A percentile compares a stretch with the other conserved stretches of the same genome.
These are phyloP conservation scores for Lactarius akahatsu DNA, from an alignment of 768 basidiomycete species.

Conservation along the genomic window DNA sequence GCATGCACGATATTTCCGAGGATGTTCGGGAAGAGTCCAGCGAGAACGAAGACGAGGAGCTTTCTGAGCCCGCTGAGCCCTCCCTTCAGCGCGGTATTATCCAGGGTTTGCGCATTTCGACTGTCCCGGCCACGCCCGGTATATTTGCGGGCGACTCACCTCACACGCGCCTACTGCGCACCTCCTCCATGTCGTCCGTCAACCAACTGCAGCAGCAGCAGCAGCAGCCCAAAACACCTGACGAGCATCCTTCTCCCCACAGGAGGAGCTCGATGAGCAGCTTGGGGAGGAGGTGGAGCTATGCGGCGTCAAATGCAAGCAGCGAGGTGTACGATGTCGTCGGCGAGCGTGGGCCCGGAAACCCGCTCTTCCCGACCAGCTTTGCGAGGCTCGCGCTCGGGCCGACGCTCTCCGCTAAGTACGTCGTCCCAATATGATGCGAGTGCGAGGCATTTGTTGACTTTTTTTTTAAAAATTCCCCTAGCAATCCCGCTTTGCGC, in stretches of 20 bases:
- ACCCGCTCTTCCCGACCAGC: constrained; percentile 79
- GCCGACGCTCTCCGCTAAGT: constrained; percentile 63
- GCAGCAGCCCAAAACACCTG: background rate
- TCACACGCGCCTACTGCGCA: constrained; percentile 28
- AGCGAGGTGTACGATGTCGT: constrained; percentile 46
- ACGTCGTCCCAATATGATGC: constrained; percentile 28
- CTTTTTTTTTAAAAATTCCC: no score
- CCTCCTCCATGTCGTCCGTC: constrained; percentile 32
- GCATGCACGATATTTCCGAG: constrained; percentile 33
- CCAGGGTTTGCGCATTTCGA: constrained; percentile 59
- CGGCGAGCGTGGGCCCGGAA: constrained; percentile 67
- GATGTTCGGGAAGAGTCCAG: constrained; percentile 22
- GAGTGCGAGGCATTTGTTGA: background rate
- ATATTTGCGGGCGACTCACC: constrained; percentile 24
- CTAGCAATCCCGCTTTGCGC: constrained; percentile 34
- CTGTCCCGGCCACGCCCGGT: constrained; percentile 38
- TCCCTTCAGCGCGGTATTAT: constrained; percentile 34
- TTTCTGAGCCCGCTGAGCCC: background rate
- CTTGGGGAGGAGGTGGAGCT: constrained; percentile 22
- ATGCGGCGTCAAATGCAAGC: constrained; percentile 26
- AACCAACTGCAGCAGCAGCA: constrained; percentile 4
- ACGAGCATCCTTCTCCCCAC: background rate
- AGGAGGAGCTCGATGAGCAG: constrained; percentile 8
- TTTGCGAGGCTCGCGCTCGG: constrained; percentile 66
- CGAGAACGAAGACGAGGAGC: constrained; percentile 15